These are phyloP conservation scores for Sorghum bicolor DNA, from an alignment of 176 grass and related monocot genomes.

Conservation along the genomic window Sorghum_bicolor_NCBIv3 NC_012875.2:56671001-56671500, in stretches of 20 bases:
- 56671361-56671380: background rate
- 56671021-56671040: too few relatives aligned
- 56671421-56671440: background rate
- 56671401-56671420: background rate
- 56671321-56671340: background rate
- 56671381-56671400: background rate
- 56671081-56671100: background rate
- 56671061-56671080: background rate
- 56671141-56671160: background rate
- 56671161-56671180: background rate
- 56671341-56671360: background rate
- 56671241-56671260: constrained; percentile 60
- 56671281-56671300: background rate
- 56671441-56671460: constrained; percentile 16
- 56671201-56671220: constrained; percentile 72
- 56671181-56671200: background rate
- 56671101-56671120: background rate
- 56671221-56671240: constrained; percentile 87
- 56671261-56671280: background rate
- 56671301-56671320: background rate
- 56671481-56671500: background rate
- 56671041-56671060: background rate
- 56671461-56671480: background rate
- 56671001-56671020: constrained; percentile 16
- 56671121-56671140: background rate